Conservation (phyloP, 371 early-diverging fungal genomes). For the Mortierella sp. region DNA sequence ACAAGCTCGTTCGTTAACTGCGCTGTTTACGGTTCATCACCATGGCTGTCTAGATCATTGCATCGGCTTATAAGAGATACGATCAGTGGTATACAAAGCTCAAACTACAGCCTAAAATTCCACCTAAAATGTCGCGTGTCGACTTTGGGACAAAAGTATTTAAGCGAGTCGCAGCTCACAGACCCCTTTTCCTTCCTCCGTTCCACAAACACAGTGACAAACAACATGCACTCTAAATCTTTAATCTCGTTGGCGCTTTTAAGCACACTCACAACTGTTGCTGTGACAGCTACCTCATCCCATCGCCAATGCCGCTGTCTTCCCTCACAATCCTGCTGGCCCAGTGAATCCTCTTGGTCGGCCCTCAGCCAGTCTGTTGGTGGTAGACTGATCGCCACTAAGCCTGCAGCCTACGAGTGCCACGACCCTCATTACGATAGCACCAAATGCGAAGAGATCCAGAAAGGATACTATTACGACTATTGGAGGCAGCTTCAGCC, state of each 20-base stretch:
- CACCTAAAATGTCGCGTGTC: too few species aligned
- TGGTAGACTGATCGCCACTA: conserved; percentile 28
- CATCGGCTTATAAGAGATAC: too few species aligned
- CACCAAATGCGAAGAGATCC: conserved; percentile 19
- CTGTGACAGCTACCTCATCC: background rate
- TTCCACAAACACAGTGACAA: background rate
- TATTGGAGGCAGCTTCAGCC: conserved; percentile 26
- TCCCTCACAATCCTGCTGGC: conserved; percentile 41
- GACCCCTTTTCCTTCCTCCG: background rate
- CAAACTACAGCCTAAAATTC: too few species aligned
- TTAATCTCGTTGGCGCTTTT: background rate
- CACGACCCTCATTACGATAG: conserved; percentile 36
- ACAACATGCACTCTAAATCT: conserved; percentile 1
- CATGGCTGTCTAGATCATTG: too few species aligned
- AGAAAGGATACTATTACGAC: conserved; percentile 20
- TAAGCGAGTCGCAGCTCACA: background rate
- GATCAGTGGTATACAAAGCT: too few species aligned
- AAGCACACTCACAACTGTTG: background rate
- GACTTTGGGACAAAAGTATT: too few species aligned
- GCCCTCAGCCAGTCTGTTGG: conserved; percentile 21
- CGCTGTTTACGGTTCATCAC: too few species aligned
- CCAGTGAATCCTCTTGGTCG: conserved; percentile 17
- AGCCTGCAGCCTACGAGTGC: conserved; percentile 30
- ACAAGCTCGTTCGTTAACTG: too few species aligned
- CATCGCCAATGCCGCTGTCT: conserved; percentile 24